Percentiles rank a stretch among this genome's conserved stretches.
These are phyloP conservation scores for Marchantia polymorpha DNA, from an alignment of 225 moss, liverwort and hornwort species.

Conservation along the genomic window DNA sequence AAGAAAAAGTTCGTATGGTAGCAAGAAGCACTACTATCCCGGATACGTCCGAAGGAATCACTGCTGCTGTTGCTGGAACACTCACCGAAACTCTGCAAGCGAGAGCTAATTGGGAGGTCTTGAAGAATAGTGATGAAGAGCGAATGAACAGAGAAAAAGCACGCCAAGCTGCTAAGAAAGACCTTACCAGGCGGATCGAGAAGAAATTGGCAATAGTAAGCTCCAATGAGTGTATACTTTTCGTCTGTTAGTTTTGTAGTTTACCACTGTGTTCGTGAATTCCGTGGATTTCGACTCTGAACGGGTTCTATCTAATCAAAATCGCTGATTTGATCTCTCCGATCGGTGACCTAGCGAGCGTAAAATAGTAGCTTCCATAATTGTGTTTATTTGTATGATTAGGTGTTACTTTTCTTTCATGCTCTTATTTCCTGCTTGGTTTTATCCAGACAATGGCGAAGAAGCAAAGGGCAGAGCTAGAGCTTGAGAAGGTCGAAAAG, in stretches of 20 bases:
- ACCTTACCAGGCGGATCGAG: conserved; percentile 53
- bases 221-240: not conserved
- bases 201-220: conserved; percentile 79
- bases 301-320: too few relatives aligned
- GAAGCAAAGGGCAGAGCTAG: conserved; percentile 60
- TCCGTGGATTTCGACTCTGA: too few relatives aligned
- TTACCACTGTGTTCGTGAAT: too few relatives aligned
- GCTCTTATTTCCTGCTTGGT: not conserved
- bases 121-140: conserved; percentile 75
- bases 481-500: conserved; percentile 71
- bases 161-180: conserved; percentile 44
- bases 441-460: conserved; percentile 65
- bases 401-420: not conserved
- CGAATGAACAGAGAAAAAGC: conserved; percentile 50
- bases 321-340: too few relatives aligned
- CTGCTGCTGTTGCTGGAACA: conserved; percentile 57
- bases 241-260: not conserved
- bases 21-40: conserved; percentile 43
- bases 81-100: conserved; percentile 77
- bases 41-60: not conserved
- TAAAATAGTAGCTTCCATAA: too few relatives aligned
- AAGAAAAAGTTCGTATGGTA: conserved; percentile 68
- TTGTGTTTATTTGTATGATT: too few relatives aligned
- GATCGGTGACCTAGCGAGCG: too few relatives aligned
- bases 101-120: conserved; percentile 72